Percentiles rank a stretch among this genome's conserved stretches.
phyloP scores from a whole-genome alignment of 208 protist genomes.

The Herpetomonas tarakana region DNA sequence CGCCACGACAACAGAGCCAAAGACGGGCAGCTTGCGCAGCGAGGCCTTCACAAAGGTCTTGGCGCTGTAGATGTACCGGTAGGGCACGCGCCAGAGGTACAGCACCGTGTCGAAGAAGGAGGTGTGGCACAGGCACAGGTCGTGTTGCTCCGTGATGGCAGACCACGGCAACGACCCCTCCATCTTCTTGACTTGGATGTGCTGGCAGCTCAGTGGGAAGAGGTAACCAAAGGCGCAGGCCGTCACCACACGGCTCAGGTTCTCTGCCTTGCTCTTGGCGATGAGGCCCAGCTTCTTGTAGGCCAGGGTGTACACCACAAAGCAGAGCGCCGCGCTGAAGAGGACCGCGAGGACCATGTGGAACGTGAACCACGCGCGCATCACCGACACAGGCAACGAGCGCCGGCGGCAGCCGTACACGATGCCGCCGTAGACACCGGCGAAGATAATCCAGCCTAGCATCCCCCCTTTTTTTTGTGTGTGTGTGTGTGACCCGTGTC shows the following conservation, averaged over 20 bases:
- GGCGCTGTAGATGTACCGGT: constrained; percentile 41
- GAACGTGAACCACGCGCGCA: constrained; percentile 58
- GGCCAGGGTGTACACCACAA: constrained; percentile 13
- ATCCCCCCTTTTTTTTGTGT: not conserved
- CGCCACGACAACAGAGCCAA: constrained; percentile 59
- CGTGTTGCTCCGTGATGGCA: constrained; percentile 46
- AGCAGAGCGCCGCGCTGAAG: constrained; percentile 21
- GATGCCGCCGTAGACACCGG: constrained; percentile 39
- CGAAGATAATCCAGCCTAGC: constrained; percentile 10
- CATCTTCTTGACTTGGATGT: constrained; percentile 64
- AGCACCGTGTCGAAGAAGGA: constrained; percentile 87
- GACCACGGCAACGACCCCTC: constrained; percentile 49
- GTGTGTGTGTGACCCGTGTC: not conserved
- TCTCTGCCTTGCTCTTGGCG: constrained; percentile 20
- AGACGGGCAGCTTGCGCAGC: constrained; percentile 66
- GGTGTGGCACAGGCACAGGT: constrained; percentile 76
- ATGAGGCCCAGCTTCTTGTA: constrained; percentile 24
- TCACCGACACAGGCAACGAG: constrained; percentile 39
- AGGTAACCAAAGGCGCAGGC: constrained; percentile 39
- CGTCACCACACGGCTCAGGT: constrained; percentile 33
- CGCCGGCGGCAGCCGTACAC: constrained; percentile 43
- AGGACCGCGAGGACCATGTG: constrained; percentile 44
- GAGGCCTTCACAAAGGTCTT: constrained; percentile 76
- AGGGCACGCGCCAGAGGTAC: constrained; percentile 54
- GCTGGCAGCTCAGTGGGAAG: constrained; percentile 42